Evolutionary conservation across 345 rosid species (phyloP).

Genomic region (Jatropha curcas): DNA sequence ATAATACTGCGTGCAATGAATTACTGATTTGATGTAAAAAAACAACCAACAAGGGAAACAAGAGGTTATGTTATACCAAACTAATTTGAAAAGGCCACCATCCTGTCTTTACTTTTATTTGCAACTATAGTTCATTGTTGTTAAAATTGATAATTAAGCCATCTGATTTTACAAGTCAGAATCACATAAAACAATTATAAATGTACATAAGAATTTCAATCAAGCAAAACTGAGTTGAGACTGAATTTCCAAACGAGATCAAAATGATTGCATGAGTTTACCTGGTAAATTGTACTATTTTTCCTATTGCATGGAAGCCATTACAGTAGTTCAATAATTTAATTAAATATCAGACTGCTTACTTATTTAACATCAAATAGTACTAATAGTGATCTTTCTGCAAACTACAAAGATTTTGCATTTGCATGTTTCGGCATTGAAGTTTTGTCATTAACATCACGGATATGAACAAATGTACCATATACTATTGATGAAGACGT

Average conservation of each 20-base stretch:
- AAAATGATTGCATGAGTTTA: not conserved
- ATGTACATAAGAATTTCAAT: not conserved
- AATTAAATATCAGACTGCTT: not conserved
- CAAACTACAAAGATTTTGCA: not conserved
- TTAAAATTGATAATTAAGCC: not conserved
- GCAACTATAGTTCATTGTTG: not conserved
- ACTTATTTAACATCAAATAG: not conserved
- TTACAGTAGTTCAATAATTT: not conserved
- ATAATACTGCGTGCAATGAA: not conserved
- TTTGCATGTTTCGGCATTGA: not conserved
- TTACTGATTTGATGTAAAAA: not conserved
- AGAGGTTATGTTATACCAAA: not conserved
- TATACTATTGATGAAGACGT: not conserved
- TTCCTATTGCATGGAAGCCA: not conserved
- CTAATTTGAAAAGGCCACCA: not conserved
- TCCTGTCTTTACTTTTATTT: not conserved
- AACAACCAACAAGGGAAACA: not conserved
- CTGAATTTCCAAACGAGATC: not conserved
- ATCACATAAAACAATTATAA: not conserved
- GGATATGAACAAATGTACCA: not conserved
- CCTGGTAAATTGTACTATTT: not conserved
- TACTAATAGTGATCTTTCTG: not conserved
- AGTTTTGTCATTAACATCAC: not conserved
- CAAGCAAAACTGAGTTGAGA: not conserved
- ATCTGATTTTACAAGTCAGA: not conserved